Evolutionary conservation across 257 asterid genomes (phyloP).

Genomic region (Fraxinus cuspidata): DNA sequence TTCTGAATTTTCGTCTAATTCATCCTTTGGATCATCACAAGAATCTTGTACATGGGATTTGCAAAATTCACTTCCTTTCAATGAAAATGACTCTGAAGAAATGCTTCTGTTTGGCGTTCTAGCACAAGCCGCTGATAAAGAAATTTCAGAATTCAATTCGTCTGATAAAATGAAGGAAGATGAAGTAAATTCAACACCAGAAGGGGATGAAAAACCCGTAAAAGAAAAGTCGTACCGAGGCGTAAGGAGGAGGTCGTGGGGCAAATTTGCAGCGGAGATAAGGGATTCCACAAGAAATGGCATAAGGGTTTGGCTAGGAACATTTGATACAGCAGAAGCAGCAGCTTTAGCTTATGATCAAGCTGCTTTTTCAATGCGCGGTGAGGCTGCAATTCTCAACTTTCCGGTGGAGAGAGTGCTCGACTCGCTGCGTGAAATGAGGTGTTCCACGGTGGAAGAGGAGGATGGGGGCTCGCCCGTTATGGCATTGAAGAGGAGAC

Average conservation of each 20-base stretch:
- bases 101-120: slow-evolving; percentile 37
- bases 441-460: slow-evolving; percentile 32
- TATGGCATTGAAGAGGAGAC: slow-evolving; percentile 70
- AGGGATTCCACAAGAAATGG: slow-evolving; percentile 86
- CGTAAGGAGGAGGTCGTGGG: slow-evolving; percentile 83
- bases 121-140: slow-evolving; percentile 34
- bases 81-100: slow-evolving; percentile 48
- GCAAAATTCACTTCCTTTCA: slow-evolving; percentile 38
- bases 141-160: slow-evolving; percentile 42
- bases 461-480: slow-evolving; percentile 58
- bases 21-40: slow-evolving; percentile 28
- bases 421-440: slow-evolving; percentile 59
- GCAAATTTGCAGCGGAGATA: slow-evolving; percentile 87
- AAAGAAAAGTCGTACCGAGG: slow-evolving; percentile 61
- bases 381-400: slow-evolving; percentile 57
- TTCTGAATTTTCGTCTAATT: slow-evolving; percentile 26
- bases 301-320: slow-evolving; percentile 75
- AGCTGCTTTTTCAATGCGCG: slow-evolving; percentile 79
- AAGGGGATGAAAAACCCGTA: slow-evolving; percentile 8
- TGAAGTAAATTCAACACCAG: slow-evolving; percentile 46
- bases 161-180: slow-evolving; percentile 38
- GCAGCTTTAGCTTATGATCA: slow-evolving; percentile 93
- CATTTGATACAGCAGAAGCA: slow-evolving; percentile 75
- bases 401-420: slow-evolving; percentile 70
- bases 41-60: slow-evolving; percentile 35